phyloP scores from a whole-genome alignment of 2,329 filamentous ascomycete genomes.

The Neurospora sp. region DNA sequence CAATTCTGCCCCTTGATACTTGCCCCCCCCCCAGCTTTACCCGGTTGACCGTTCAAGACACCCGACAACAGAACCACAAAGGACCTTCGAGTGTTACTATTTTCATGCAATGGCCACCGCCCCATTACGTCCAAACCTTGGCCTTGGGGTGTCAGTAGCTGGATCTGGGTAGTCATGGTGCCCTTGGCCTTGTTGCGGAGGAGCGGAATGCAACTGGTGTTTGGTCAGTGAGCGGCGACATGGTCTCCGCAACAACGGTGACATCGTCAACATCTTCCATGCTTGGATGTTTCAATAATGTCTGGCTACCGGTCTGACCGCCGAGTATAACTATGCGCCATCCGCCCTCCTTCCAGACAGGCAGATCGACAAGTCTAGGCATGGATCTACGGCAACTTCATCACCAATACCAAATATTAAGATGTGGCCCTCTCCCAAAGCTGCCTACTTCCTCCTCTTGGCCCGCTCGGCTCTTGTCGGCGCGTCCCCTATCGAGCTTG shows the following conservation, averaged over 20 bases:
- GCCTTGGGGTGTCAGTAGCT: background rate
- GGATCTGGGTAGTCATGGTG: background rate
- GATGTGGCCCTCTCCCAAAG: slow-evolving; percentile 19
- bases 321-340: background rate
- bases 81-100: background rate
- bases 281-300: background rate
- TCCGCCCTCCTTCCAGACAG: background rate
- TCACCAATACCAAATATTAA: slow-evolving; percentile 1
- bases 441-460: slow-evolving; percentile 14
- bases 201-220: slow-evolving; percentile 15
- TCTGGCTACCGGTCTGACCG: background rate
- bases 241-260: slow-evolving; percentile 1
- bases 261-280: background rate
- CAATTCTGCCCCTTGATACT: background rate
- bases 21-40: background rate
- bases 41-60: background rate
- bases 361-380: background rate
- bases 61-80: background rate
- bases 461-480: slow-evolving; percentile 17
- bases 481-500: slow-evolving; percentile 17
- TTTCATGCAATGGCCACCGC: background rate
- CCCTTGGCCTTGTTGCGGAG: slow-evolving; percentile 6
- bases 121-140: background rate
- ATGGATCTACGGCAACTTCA: background rate
- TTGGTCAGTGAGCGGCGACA: background rate